Evolutionary conservation across 495 filamentous ascomycete species (phyloP), one percentile per base, ranked within the genome.

Genomic region (Aspergillus biplanus): DNA sequence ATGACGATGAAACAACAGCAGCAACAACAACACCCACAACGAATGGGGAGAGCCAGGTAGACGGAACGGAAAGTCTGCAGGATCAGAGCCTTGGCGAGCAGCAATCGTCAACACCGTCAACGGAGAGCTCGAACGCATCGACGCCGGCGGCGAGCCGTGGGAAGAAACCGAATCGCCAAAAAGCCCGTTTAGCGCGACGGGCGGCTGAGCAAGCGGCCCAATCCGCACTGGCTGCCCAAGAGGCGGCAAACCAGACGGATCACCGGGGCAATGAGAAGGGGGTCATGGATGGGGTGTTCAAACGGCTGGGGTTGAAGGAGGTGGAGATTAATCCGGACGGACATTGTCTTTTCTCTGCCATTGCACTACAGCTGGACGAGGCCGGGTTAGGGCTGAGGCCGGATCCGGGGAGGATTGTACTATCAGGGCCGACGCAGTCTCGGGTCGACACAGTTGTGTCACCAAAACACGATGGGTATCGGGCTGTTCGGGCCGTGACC

Each of bases 281-380:
- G 44, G 77, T 83, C 12, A 95, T 99, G 86, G 78, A 82, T 15
- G 77, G 75, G 4, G 83, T 81, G 7, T 90, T 96, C 67, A 74
- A 81, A 49, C 78, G 81, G 9, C 74, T 88, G 54, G 78, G 78
- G 4, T 78, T 98, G 35, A 82, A 77, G 21, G 93, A 98, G 78
- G 82, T 90, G 57, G 86, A 90, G 59, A 92, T 98, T 33, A 85
- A 82, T 16, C 92, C 95, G 1, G 94, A 99, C 70, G 95, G 95
- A 0, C 95, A 99, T 70, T 99, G 95, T 73, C 80, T 99, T n/a
- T 99, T 97, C 77, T 88, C 91, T 7, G 93, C 96, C 2, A 82
- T 99, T 48, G 93, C 94, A 46, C 91, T 93, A 70, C 93, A 97
- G 76, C 78, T 97, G 46, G 65, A 77, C 33, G 71, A 73, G 33